Evolutionary conservation across 1,284 basidiomycete genomes (phyloP), one percentile per base, ranked within the genome.

Genomic region (Cutaneotrichosporon sp.): DNA sequence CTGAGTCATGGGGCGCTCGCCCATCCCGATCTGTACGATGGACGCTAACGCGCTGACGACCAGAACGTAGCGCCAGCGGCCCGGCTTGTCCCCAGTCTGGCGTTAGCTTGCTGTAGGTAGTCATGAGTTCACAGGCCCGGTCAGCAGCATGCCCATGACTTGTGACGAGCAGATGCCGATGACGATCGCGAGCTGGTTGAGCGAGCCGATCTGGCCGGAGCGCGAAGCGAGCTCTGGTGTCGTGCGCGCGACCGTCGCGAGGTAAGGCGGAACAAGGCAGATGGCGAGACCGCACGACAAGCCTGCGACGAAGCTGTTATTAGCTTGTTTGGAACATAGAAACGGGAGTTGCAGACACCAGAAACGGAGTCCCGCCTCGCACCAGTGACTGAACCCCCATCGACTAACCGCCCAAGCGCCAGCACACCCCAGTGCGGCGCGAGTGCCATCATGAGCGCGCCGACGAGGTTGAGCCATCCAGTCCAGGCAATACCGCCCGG

Each of bases 141-240:
- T 81, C 38, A 77, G 61, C 9, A 73, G 42, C 52, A 76, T 65
- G 2, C 80, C 79, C 10, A 74, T 66, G 5, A 84, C 73, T 75
- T 94, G 92, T 0, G 90, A 89, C 30, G 86, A 77, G 84, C 92
- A 88, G 67, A 95, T 89, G 22, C 92, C 92, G 52, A 90, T 74
- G 38, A 93, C 91, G 72, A 94, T 91, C 32, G 86, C 88, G 42
- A 95, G 82, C 74, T 95, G 94, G n/a, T 92, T 92, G 46, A 95
- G 83, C 30, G 93, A 90, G 32, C 92, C 91, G 85, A 79, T 65
- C 60, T 63, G 62, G 14, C 69, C 76, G 14, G 73, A 71, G 40
- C 73, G 70, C 32, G 56, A 38, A 2, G 60, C 34, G 30, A 75
- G 59, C 62, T 70, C 59, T 7, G 64, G 66, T 38, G 71, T 69